These are phyloP conservation scores for Boletus reticuloceps DNA, from an alignment of 768 basidiomycete species.

Conservation along the genomic window DNA sequence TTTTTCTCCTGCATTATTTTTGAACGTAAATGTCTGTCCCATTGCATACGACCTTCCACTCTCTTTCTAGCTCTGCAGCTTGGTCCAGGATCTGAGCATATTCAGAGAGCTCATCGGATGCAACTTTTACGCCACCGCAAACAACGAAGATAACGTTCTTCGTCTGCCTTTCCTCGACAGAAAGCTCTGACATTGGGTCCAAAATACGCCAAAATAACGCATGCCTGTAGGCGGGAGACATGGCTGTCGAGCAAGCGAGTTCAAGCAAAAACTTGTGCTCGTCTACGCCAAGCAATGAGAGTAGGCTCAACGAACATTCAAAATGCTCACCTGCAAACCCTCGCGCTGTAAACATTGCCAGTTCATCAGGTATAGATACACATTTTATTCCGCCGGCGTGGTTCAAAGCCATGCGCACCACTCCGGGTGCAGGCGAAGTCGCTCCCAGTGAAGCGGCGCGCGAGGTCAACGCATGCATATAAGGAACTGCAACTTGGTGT, in stretches of 20 bases:
- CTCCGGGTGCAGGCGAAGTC: slow-evolving; percentile 56
- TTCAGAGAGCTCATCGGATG: slow-evolving; percentile 48
- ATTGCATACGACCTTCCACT: slow-evolving; percentile 31
- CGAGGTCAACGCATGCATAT: slow-evolving; percentile 56
- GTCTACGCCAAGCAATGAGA: slow-evolving; percentile 38
- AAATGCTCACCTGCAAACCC: slow-evolving; percentile 54
- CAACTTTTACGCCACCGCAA: slow-evolving; percentile 60
- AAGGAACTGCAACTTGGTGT: slow-evolving; percentile 53
- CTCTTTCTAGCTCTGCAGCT: slow-evolving; percentile 28
- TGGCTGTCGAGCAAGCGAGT: slow-evolving; percentile 68
- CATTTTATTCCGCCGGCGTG: slow-evolving; percentile 55
- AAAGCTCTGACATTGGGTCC: slow-evolving; percentile 22
- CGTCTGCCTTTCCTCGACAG: slow-evolving; percentile 22
- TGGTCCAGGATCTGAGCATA: slow-evolving; percentile 43
- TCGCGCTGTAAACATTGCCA: slow-evolving; percentile 60
- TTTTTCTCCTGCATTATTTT: slow-evolving; percentile 8
- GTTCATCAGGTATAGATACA: slow-evolving; percentile 62
- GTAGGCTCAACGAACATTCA: neutral
- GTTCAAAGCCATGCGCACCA: slow-evolving; percentile 64
- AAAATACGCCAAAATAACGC: slow-evolving; percentile 47
- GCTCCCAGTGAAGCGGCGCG: slow-evolving; percentile 73
- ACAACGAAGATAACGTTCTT: slow-evolving; percentile 18
- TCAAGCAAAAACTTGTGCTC: slow-evolving; percentile 77
- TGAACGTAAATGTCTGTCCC: slow-evolving; percentile 22
- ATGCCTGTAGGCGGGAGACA: slow-evolving; percentile 62